A percentile compares a stretch with the other conserved stretches of the same genome.
Conservation (phyloP, 2,329 filamentous ascomycete genomes). For the Apiospora aurea region DNA sequence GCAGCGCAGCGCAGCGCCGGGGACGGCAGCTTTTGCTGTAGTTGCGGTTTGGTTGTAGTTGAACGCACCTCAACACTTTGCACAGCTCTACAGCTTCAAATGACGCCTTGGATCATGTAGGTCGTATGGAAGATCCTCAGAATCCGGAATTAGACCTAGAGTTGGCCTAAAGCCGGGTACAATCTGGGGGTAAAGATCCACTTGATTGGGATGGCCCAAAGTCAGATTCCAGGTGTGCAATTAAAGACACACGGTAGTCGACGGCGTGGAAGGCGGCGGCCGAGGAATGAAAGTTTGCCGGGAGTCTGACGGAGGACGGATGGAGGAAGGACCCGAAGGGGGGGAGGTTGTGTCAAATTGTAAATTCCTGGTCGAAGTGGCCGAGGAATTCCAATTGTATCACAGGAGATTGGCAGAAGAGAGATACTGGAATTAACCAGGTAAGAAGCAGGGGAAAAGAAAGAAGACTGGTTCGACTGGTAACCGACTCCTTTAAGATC, state of each 20-base stretch:
- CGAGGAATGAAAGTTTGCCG: constrained; percentile 38
- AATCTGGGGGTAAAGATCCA: constrained; percentile 38
- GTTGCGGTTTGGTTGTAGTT: too few species aligned
- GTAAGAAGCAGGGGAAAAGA: constrained; percentile 24
- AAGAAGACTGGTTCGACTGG: constrained; percentile 30
- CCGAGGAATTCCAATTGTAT: constrained; percentile 43
- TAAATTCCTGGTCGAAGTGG: constrained; percentile 38
- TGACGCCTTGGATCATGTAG: constrained; percentile 43
- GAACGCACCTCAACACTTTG: constrained; percentile 44
- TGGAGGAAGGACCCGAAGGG: constrained; percentile 31
- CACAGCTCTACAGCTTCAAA: constrained; percentile 41
- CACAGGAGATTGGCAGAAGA: constrained; percentile 36
- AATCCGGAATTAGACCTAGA: constrained; percentile 43
- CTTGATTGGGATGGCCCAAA: constrained; percentile 42
- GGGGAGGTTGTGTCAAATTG: constrained; percentile 35
- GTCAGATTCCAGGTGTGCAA: constrained; percentile 42
- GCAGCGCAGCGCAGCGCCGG: neutral
- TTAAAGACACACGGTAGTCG: constrained; percentile 39
- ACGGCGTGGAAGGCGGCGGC: constrained; percentile 34
- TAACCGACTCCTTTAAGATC: constrained; percentile 27
- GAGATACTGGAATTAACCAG: constrained; percentile 33
- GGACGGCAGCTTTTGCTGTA: too few species aligned
- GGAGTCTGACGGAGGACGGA: constrained; percentile 25
- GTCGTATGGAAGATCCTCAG: constrained; percentile 41
- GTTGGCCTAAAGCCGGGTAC: constrained; percentile 43